Conservation (phyloP, 495 filamentous ascomycete genomes). For the Rostrohypoxylon terebratum region DNA sequence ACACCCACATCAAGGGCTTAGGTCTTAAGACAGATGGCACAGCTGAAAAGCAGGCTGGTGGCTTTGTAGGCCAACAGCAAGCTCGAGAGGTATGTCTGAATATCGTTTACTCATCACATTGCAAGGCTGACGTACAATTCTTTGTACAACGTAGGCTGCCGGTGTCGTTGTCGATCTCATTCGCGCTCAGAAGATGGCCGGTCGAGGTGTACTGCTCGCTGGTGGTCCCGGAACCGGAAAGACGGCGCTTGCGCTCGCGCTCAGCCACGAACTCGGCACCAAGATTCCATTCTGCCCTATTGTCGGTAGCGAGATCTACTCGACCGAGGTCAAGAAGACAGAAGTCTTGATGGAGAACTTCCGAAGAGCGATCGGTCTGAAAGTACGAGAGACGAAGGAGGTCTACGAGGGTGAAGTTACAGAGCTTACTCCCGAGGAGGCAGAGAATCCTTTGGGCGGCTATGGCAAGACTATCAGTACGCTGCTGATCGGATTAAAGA, state of each 20-base stretch:
- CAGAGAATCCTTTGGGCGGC: slow-evolving; percentile 96
- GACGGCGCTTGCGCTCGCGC: slow-evolving; percentile 92
- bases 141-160: slow-evolving; percentile 68
- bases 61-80: slow-evolving; percentile 88
- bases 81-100: slow-evolving; percentile 78
- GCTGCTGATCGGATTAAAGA: slow-evolving; percentile 88
- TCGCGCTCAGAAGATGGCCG: slow-evolving; percentile 95
- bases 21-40: slow-evolving; percentile 85
- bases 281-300: slow-evolving; percentile 98
- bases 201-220: slow-evolving; percentile 90
- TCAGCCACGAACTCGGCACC: slow-evolving; percentile 94
- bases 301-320: slow-evolving; percentile 96
- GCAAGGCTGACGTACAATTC: slow-evolving; percentile 29
- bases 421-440: slow-evolving; percentile 93
- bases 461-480: slow-evolving; percentile 96
- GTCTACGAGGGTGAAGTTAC: slow-evolving; percentile 98
- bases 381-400: slow-evolving; percentile 97
- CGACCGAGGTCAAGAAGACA: slow-evolving; percentile 98
- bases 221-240: slow-evolving; percentile 95
- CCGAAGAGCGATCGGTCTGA: slow-evolving; percentile 91
- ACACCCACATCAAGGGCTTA: slow-evolving; percentile 96
- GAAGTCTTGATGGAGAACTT: slow-evolving; percentile 99
- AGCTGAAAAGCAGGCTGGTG: slow-evolving; percentile 78
- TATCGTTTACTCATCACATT: background rate
- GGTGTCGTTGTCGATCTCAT: slow-evolving; percentile 96